Evolutionary conservation across 768 basidiomycete genomes (phyloP).

Genomic region (Lactifluus subvellereus): DNA sequence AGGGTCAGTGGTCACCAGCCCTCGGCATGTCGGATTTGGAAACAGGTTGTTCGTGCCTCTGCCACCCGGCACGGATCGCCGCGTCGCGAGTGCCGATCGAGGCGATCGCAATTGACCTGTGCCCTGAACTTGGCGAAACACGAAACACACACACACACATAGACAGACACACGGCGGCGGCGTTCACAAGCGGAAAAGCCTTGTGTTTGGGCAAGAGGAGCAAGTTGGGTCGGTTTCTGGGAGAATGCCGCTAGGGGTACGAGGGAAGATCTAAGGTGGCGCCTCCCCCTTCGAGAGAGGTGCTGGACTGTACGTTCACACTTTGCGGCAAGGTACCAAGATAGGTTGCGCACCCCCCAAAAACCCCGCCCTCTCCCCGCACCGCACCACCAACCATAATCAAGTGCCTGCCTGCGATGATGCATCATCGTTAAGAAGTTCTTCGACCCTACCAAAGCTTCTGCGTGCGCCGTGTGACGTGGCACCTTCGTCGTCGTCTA

Average conservation of each 20-base stretch:
- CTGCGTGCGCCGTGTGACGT: slow-evolving; percentile 8
- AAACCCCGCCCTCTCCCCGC: not conserved
- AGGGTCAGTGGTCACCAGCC: not conserved
- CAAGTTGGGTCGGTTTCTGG: too few relatives aligned
- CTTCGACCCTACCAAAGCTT: not conserved
- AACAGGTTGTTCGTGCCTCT: not conserved
- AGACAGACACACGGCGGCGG: not conserved
- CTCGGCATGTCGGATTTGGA: not conserved
- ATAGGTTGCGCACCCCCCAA: slow-evolving; percentile 10
- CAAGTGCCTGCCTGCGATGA: not conserved
- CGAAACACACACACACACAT: not conserved
- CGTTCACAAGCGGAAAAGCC: too few relatives aligned
- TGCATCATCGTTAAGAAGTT: not conserved
- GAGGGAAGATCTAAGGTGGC: not conserved
- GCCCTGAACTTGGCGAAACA: not conserved
- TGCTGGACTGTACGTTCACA: not conserved
- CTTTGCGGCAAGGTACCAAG: not conserved
- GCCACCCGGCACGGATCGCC: not conserved
- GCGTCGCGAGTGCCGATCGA: not conserved
- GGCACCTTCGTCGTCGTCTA: slow-evolving; percentile 3
- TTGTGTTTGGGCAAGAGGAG: too few relatives aligned
- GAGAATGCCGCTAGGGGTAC: too few relatives aligned
- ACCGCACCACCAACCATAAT: not conserved
- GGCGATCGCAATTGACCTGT: not conserved
- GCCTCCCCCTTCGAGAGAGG: not conserved